Evolutionary conservation across 805 yeast genomes (phyloP).

Genomic region (Starmerella floris): DNA sequence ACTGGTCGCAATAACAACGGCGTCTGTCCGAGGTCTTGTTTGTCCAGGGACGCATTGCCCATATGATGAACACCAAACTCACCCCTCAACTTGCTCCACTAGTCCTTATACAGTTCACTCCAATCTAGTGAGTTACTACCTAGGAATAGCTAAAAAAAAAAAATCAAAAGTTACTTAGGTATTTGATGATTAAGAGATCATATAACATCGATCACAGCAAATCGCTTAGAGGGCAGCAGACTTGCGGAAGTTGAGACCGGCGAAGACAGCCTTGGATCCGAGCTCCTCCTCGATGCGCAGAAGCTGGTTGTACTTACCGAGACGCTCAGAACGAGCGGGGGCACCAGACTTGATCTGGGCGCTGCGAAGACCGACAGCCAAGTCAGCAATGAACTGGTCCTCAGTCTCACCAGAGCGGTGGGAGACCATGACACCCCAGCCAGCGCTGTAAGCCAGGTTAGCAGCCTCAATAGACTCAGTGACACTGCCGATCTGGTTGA

Average conservation of each 20-base stretch:
- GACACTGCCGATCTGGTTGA: slow-evolving; percentile 96
- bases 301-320: slow-evolving; percentile 97
- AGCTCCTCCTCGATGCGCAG: slow-evolving; percentile 97
- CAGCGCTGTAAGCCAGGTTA: slow-evolving; percentile 82
- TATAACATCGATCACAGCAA: too few species aligned
- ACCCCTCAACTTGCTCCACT: too few species aligned
- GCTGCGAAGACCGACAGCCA: slow-evolving; percentile 92
- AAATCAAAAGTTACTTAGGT: too few species aligned
- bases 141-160: not conserved
- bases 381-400: slow-evolving; percentile 96
- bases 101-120: too few species aligned
- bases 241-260: slow-evolving; percentile 80
- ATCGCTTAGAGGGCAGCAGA: slow-evolving; percentile 26
- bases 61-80: too few species aligned
- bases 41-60: slow-evolving; percentile 2
- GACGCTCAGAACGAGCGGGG: slow-evolving; percentile 99
- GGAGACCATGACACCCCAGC: slow-evolving; percentile 99
- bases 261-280: slow-evolving; percentile 93
- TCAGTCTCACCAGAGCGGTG: slow-evolving; percentile 99
- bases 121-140: not conserved
- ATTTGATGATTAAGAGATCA: too few species aligned
- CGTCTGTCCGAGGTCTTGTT: slow-evolving; percentile 18
- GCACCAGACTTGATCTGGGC: slow-evolving; percentile 99
- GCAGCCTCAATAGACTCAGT: slow-evolving; percentile 97
- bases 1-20: slow-evolving; percentile 10